Base-by-base conservation (phyloP, 2,329 filamentous ascomycete genomes). In the Sarocladium strictum region DNA sequence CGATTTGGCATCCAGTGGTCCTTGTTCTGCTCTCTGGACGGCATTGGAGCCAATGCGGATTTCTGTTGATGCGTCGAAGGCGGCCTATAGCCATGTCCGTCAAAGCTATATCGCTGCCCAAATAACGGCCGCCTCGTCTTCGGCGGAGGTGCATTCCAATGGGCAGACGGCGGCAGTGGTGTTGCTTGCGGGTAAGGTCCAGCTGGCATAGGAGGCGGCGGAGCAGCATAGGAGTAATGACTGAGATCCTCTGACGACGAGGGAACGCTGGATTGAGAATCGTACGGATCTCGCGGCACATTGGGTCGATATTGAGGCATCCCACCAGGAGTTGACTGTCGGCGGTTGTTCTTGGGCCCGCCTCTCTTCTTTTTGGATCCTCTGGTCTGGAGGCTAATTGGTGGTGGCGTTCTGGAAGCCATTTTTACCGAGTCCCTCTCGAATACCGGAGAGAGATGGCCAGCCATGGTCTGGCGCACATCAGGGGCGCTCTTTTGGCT, bases 381-480 rank as follows among this genome's bases (percentile, higher is more conserved):
- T 24, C 72, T 68, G 3, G 70, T 74, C n/a, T 66, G 66, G 64
- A 76, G 70, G 59, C 71, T 76, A 26, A 76, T 67, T 0, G 75
- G 72, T 1, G 72, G 71, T 2, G 71, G 67, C 0, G 69, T 68
- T 53, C 61, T 71, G 10, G 66, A 60, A 54, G 64, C 68, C 37
- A 64, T 68, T 38, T 62, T 64, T 19, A 60, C 54, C 12, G 62
- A 38, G 15, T 53, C 50, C 15, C 35, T 38, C 23, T 53, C 50
- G 19, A 53, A 53, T 14, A 53, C 50, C 55, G 35, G 62, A 55
- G 24, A 58, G 10, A 47, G 26, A 15, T 55, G 33, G 11, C 57
- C 58, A 10, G 54, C 49, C 41, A 50, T 55, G 4, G 60, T 55
- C 23, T 54, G 52, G 11, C 55, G 61, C 14, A 69, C 58, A 14